phyloP scores from a whole-genome alignment of 352 stramenopile genomes.

The Globisporangium nodosum region DNA sequence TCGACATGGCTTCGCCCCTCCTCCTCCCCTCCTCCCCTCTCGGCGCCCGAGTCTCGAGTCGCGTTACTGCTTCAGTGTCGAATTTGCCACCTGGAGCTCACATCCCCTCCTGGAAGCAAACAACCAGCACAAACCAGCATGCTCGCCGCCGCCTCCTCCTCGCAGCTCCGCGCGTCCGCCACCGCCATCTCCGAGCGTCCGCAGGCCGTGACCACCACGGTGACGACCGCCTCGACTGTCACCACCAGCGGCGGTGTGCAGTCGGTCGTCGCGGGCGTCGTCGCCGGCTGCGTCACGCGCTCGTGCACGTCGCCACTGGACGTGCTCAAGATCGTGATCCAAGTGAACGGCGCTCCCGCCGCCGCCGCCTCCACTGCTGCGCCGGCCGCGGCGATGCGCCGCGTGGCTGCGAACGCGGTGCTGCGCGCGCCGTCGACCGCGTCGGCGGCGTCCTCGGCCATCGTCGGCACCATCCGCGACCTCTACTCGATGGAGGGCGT shows the following conservation, averaged over 20 bases:
- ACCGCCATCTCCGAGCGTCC: neutral
- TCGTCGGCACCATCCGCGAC: conserved; percentile 39
- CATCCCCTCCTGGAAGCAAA: neutral
- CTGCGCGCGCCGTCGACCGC: conserved; percentile 8
- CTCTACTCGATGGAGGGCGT: conserved; percentile 64
- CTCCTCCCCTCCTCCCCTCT: neutral
- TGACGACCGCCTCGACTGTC: neutral
- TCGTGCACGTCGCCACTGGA: conserved; percentile 78
- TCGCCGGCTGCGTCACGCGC: conserved; percentile 76
- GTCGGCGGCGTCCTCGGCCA: conserved; percentile 22
- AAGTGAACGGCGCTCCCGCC: conserved; percentile 49
- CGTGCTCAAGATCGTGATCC: conserved; percentile 83
- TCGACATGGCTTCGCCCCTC: neutral
- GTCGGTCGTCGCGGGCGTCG: conserved; percentile 64
- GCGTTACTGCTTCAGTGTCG: conserved; percentile 1
- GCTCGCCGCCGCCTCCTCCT: neutral
- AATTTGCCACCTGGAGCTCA: conserved; percentile 10
- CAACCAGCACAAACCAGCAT: neutral
- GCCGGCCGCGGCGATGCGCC: neutral
- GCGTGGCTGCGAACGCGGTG: neutral
- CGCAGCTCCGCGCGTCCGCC: neutral
- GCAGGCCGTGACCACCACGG: neutral
- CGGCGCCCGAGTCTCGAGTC: too few species aligned
- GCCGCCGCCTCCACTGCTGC: conserved; percentile 1
- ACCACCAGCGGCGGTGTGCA: conserved; percentile 25